phyloP scores from a whole-genome alignment of 768 basidiomycete species.

The Suillus subaureus region DNA sequence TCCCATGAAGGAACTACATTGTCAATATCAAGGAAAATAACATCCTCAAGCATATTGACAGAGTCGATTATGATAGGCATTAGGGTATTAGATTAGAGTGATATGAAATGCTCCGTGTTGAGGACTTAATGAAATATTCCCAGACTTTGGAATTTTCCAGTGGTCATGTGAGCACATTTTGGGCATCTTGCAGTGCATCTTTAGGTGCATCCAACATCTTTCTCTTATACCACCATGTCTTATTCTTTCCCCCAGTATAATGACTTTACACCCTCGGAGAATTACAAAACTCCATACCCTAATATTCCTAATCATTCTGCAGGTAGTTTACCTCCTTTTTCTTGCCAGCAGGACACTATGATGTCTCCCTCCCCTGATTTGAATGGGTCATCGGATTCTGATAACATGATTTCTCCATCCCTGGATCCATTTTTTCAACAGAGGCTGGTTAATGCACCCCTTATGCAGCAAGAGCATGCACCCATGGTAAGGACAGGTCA shows the following conservation, averaged over 20 bases:
- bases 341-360: neutral
- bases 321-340: neutral
- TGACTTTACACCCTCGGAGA: slow-evolving; percentile 11
- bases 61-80: neutral
- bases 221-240: slow-evolving; percentile 3
- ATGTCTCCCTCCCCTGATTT: neutral
- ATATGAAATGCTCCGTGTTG: neutral
- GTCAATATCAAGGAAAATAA: slow-evolving; percentile 6
- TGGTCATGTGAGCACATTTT: neutral
- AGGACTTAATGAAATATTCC: slow-evolving; percentile 1
- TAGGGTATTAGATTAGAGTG: neutral
- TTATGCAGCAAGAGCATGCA: neutral
- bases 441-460: neutral
- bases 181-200: neutral
- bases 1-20: neutral
- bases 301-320: neutral
- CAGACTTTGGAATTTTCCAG: neutral
- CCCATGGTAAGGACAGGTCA: neutral
- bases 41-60: slow-evolving; percentile 1
- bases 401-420: neutral
- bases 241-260: slow-evolving; percentile 1
- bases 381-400: neutral
- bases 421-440: neutral
- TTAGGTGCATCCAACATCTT: neutral
- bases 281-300: slow-evolving; percentile 4